Evolutionary conservation across 2,329 filamentous ascomycete genomes (phyloP).

Genomic region (Colletotrichum falcatum): DNA sequence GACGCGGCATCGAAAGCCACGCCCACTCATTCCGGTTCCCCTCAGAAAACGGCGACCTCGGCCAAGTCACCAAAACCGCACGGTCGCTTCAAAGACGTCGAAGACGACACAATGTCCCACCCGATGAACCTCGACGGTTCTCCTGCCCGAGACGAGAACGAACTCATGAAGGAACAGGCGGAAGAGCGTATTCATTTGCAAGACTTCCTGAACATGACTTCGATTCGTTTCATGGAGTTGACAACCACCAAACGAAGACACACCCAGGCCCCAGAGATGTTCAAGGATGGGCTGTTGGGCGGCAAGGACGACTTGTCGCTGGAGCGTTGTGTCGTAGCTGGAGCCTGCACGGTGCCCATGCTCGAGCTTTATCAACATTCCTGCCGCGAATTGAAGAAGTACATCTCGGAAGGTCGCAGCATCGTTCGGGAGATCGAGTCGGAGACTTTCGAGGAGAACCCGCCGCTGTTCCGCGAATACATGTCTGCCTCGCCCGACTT

Average conservation of each 20-base stretch:
- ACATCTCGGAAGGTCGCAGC: constrained; percentile 91
- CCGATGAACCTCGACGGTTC: constrained; percentile 60
- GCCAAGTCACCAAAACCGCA: constrained; percentile 68
- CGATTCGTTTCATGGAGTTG: constrained; percentile 97
- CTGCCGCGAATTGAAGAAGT: constrained; percentile 94
- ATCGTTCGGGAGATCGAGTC: constrained; percentile 92
- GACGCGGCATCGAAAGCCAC: constrained; percentile 51
- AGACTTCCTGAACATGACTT: constrained; percentile 94
- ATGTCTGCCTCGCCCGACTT: constrained; percentile 86
- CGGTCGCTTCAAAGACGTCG: constrained; percentile 66
- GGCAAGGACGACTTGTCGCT: constrained; percentile 69
- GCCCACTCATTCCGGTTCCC: constrained; percentile 60
- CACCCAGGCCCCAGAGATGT: constrained; percentile 73
- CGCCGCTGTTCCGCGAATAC: constrained; percentile 91
- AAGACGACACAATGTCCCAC: constrained; percentile 58
- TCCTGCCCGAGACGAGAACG: constrained; percentile 54
- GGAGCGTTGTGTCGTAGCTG: constrained; percentile 86
- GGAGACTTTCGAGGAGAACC: constrained; percentile 90
- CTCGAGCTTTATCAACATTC: constrained; percentile 96
- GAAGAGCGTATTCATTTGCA: constrained; percentile 82
- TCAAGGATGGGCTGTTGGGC: constrained; percentile 56
- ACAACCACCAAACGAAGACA: constrained; percentile 95
- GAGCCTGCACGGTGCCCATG: constrained; percentile 91
- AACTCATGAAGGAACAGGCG: constrained; percentile 61
- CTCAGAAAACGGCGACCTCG: constrained; percentile 55